Evolutionary conservation across 1,284 basidiomycete species (phyloP), one percentile per base, ranked within the genome.

Genomic region (Gymnopus androsaceus): DNA sequence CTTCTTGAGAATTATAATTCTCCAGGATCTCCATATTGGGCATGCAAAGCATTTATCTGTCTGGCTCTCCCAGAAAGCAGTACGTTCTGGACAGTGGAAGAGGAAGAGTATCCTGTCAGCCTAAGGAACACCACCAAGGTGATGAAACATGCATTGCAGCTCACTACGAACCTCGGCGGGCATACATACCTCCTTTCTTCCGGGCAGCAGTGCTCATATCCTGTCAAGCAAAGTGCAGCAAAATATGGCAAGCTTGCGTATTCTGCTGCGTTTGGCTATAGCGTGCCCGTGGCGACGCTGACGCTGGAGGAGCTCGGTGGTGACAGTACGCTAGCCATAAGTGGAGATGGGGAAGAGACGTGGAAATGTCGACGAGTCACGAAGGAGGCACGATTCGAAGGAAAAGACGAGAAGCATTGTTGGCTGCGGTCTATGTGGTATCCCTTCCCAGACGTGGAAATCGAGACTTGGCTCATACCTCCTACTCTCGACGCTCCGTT

Each of bases 1-100:
- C 83, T 90, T 75, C 87, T 85, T 14, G 83, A 90, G 67, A 90
- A 88, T 71, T 90, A 92, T 72, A 90, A 90, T 67, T 88, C 87
- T 0, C 86, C 88, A 1, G 87, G 87, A 51, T 89, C 87, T n/a
- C 85, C 87, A 1, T 92, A 91, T 70, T 91, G 89, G 89, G 87
- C 84, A 65, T 90, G 86, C 75, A 90, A 91, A 64, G 84, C 87
- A 1, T 91, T 91, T 69, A 76, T 87, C 38, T 72, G 84, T 4
- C 80, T 91, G n/a, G 75, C 85, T 2, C 76, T 89, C 1, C 79
- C 85, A 0, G 74, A 80, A 15, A 72, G 76, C 0, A 87, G 90
- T 64, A 85, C 86, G 0, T 90, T 90, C 76, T 91, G 88, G 89
- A 65, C 79, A 0, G 73, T 81, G 0, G 62, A 75, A 19, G 88